Conservation (phyloP, 192 early-diverging fungal genomes). For the Coemansia sp. region DNA sequence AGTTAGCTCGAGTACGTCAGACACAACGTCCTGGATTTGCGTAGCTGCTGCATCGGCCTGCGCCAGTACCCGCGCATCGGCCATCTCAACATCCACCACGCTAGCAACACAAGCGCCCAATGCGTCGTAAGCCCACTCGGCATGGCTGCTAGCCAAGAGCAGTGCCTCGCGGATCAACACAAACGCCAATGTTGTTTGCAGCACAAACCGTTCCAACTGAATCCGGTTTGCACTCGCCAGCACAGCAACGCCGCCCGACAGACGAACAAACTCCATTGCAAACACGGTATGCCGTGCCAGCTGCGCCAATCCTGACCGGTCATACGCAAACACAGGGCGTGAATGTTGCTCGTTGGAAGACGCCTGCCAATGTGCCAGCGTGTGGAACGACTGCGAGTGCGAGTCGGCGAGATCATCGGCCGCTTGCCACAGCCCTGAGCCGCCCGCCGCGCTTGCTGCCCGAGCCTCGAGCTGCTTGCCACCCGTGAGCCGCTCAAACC, state of each 20-base stretch:
- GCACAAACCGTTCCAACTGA: conserved; percentile 9
- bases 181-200: conserved; percentile 36
- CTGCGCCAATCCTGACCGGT: conserved; percentile 25
- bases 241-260: conserved; percentile 1
- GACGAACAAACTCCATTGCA: conserved; percentile 25
- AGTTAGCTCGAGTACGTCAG: conserved; percentile 17
- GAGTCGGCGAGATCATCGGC: conserved; percentile 7
- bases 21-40: conserved; percentile 26
- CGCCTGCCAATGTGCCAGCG: conserved; percentile 36
- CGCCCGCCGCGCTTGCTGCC: conserved; percentile 16
- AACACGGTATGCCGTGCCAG: conserved; percentile 45
- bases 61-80: conserved; percentile 9
- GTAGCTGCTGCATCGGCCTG: conserved; percentile 16
- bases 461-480: conserved; percentile 10
- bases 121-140: not conserved
- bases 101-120: not conserved
- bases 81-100: conserved; percentile 13
- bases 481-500: not conserved
- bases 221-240: not conserved
- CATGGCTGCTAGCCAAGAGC: conserved; percentile 8
- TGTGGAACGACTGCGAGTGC: conserved; percentile 26
- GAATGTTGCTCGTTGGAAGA: not conserved
- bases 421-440: conserved; percentile 29
- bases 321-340: not conserved
- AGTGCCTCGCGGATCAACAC: conserved; percentile 41